Evolutionary conservation across 352 stramenopile species (phyloP), one percentile per base, ranked within the genome.

Genomic region (Phytophthora pisi): DNA sequence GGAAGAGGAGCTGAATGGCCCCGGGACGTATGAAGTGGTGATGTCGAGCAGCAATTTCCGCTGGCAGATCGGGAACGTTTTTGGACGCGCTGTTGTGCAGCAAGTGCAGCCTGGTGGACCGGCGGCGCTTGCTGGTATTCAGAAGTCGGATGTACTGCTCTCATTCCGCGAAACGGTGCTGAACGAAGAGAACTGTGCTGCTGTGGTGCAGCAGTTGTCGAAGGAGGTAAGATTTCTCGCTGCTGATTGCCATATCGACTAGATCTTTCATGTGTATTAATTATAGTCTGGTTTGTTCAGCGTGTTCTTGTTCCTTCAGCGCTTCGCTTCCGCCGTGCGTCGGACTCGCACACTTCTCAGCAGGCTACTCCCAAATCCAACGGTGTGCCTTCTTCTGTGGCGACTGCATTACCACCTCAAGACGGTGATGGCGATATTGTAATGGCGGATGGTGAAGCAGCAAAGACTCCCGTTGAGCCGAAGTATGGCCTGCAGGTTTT

Each of bases 31-130:
- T 62, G 86, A 96, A 64, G 86, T 93, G 26, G 77, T 89, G n/a
- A 88, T 95, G 75, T 70, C 77, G 20, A 89, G 88, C 51, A 79
- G 72, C 45, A 83, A 91, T 42, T 87, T 95, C 28, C 72, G 78
- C 62, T 96, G 88, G 88, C 84, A 92, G 63, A 95, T 96, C 47
- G 85, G 85, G 34, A 92, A 83, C 36, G 86, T 96, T 3, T 93
- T 95, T 74, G 88, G 86, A 9, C 88, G 88, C 16, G 84, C 85
- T 0, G 88, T 96, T 13, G 88, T 96, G 18, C 85, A 95, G 55
- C 78, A 80, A 66, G 88, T 96, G 18, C 81, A 92, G 5, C 77
- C 82, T 16, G 68, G 66, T 8, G 88, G 88, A 1, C 79, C 87
- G 23, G 88, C 88, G 0, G 85, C 82, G 10, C 73, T 79, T 49